A percentile compares a stretch with the other conserved stretches of the same genome.
Conservation (phyloP, 2,329 filamentous ascomycete genomes). For the Byssochlamys sp. region DNA sequence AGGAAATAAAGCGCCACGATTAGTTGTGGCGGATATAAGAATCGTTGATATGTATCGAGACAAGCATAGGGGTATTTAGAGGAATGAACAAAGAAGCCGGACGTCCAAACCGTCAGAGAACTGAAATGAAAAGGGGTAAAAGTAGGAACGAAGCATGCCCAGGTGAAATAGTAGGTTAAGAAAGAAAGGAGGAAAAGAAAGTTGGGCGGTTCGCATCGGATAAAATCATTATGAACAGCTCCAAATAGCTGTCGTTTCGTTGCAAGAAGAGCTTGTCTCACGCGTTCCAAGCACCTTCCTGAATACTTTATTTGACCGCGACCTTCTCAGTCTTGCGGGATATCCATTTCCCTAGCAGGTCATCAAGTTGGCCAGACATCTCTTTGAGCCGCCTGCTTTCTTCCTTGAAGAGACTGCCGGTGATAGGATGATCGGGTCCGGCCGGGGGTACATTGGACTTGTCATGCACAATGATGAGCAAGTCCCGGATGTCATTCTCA, state of each 20-base stretch:
- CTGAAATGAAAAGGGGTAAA: neutral
- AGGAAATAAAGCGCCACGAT: neutral
- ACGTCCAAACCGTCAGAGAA: neutral
- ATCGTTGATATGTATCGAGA: neutral
- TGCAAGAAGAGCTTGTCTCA: too few relatives aligned
- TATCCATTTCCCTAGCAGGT: conserved; percentile 74
- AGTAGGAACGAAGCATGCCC: neutral
- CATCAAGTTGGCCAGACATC: conserved; percentile 82
- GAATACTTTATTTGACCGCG: conserved; percentile 7
- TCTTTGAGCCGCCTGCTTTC: conserved; percentile 77
- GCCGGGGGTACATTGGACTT: conserved; percentile 73
- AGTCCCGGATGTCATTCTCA: conserved; percentile 75
- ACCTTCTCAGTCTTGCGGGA: conserved; percentile 31
- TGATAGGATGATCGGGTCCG: conserved; percentile 75
- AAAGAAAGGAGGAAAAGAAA: neutral
- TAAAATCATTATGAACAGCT: neutral
- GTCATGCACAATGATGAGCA: conserved; percentile 85
- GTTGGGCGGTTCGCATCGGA: neutral
- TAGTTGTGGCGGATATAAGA: neutral
- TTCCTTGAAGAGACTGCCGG: conserved; percentile 69
- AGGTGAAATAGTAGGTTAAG: neutral
- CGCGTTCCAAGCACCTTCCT: neutral
- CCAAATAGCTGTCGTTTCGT: neutral
- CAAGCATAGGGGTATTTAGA: neutral
- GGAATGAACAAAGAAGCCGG: neutral